phyloP scores from a whole-genome alignment of 106 monocot genomes.

The Chionographis japonica region DNA sequence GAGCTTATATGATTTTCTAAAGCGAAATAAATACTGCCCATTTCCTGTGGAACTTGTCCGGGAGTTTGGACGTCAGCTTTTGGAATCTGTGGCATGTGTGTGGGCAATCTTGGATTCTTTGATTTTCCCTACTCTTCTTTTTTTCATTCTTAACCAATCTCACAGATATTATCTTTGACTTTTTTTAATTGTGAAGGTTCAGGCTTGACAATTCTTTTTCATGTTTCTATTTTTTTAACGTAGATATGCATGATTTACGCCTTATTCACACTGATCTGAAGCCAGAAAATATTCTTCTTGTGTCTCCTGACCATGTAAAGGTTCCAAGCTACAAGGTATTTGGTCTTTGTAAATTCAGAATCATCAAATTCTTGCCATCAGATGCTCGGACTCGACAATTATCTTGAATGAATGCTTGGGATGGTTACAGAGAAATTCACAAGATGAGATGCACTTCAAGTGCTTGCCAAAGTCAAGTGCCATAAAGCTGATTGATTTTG shows the following conservation, averaged over 20 bases:
- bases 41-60: constrained; percentile 98
- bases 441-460: constrained; percentile 77
- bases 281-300: constrained; percentile 99
- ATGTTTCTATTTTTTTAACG: constrained; percentile 28
- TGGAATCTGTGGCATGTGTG: constrained; percentile 99
- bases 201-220: constrained; percentile 20
- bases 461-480: constrained; percentile 98
- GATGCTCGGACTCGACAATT: constrained; percentile 32
- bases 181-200: constrained; percentile 13
- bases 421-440: constrained; percentile 72
- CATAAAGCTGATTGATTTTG: constrained; percentile 99
- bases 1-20: constrained; percentile 98
- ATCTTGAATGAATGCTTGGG: constrained; percentile 49
- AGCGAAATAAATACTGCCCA: constrained; percentile 91
- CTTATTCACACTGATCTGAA: constrained; percentile 99
- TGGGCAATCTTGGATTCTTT: constrained; percentile 17
- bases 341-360: constrained; percentile 34
- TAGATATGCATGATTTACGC: constrained; percentile 99
- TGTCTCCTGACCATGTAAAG: constrained; percentile 77
- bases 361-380: constrained; percentile 35
- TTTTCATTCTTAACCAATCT: constrained; percentile 22
- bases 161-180: constrained; percentile 9
- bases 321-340: constrained; percentile 87
- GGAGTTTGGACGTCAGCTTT: constrained; percentile 97
- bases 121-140: constrained; percentile 13